Conservation (phyloP, 2,329 filamentous ascomycete species). For the Elsinoe perseae region DNA sequence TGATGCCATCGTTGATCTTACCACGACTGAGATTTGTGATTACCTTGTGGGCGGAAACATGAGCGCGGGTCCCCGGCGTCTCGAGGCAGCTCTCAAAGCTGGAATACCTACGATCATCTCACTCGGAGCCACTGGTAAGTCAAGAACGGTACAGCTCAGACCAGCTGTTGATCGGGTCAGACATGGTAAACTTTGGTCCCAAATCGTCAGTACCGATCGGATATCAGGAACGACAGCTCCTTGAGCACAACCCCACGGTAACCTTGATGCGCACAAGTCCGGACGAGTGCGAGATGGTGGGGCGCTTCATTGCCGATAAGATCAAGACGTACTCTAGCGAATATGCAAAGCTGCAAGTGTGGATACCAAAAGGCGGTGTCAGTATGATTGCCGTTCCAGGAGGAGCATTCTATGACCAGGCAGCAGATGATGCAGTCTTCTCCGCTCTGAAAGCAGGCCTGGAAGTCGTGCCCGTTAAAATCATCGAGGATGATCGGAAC, state of each 20-base stretch:
- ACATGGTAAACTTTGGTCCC: constrained; percentile 60
- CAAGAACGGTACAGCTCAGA: constrained; percentile 27
- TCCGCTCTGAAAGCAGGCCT: constrained; percentile 44
- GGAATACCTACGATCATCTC: constrained; percentile 52
- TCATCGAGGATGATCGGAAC: constrained; percentile 46
- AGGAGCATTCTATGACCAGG: constrained; percentile 46
- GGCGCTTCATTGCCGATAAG: constrained; percentile 48
- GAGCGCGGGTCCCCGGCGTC: constrained; percentile 49
- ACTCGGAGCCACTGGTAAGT: constrained; percentile 35
- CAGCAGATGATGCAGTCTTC: constrained; percentile 43
- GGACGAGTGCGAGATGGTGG: constrained; percentile 52
- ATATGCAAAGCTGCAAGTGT: constrained; percentile 44
- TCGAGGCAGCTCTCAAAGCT: constrained; percentile 49
- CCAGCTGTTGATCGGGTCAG: constrained; percentile 38
- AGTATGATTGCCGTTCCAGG: constrained; percentile 51
- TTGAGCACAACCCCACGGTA: constrained; percentile 58
- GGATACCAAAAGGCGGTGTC: constrained; percentile 53
- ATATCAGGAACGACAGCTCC: constrained; percentile 46
- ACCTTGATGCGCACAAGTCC: constrained; percentile 57
- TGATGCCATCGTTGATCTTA: constrained; percentile 62
- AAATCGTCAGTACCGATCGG: constrained; percentile 47
- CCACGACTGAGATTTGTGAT: constrained; percentile 62
- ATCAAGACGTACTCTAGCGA: constrained; percentile 37
- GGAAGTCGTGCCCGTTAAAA: constrained; percentile 39
- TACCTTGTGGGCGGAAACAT: constrained; percentile 56